These are phyloP conservation scores for Saccharomyces hybrid DNA, from an alignment of 1,139 yeast species.

Conservation along the genomic window DNA sequence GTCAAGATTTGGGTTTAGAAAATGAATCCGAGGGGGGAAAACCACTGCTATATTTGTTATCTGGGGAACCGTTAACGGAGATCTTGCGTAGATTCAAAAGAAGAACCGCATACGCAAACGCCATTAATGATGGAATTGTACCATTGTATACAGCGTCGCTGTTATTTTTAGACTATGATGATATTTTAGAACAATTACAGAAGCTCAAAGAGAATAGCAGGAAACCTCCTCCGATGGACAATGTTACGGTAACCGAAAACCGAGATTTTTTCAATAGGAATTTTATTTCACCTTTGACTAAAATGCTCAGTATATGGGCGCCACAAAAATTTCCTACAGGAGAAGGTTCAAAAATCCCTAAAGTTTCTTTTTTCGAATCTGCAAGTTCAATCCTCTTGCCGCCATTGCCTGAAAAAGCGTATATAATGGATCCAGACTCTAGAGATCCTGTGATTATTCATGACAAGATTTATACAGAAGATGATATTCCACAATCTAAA, in stretches of 20 bases:
- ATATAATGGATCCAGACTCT: conserved; percentile 54
- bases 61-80: conserved; percentile 72
- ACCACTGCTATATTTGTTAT: conserved; percentile 66
- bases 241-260: conserved; percentile 19
- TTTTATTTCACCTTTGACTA: conserved; percentile 27
- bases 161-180: conserved; percentile 61
- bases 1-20: conserved; percentile 76
- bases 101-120: conserved; percentile 39
- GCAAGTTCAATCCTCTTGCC: conserved; percentile 79
- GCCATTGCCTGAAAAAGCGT: conserved; percentile 69
- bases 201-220: conserved; percentile 12
- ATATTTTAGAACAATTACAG: conserved; percentile 30
- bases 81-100: conserved; percentile 54
- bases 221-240: conserved; percentile 35
- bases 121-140: conserved; percentile 68
- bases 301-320: conserved; percentile 26
- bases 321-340: conserved; percentile 23
- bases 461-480: conserved; percentile 65
- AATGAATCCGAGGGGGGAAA: conserved; percentile 28
- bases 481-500: conserved; percentile 48
- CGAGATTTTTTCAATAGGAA: conserved; percentile 20
- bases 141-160: conserved; percentile 82
- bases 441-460: conserved; percentile 58
- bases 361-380: conserved; percentile 70
- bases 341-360: conserved; percentile 41